Percentiles rank a stretch among this genome's conserved stretches.
phyloP scores from a whole-genome alignment of 164 flowering plant species.

The Magnolia officinalis region DNA sequence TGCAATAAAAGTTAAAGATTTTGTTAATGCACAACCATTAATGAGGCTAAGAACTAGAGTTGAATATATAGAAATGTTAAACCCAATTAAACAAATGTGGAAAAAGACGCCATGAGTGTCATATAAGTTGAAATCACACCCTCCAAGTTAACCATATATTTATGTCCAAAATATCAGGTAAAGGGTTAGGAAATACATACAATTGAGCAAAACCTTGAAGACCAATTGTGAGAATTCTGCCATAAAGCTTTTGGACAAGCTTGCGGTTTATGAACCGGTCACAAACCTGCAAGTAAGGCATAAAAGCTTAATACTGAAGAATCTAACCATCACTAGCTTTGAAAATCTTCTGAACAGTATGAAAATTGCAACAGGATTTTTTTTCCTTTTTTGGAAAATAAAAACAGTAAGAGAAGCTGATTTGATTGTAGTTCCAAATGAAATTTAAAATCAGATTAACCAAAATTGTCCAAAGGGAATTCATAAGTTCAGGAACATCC shows the following conservation, averaged over 20 bases:
- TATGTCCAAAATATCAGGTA: conserved; percentile 1
- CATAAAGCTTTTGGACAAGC: conserved; percentile 73
- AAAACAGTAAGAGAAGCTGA: too few relatives aligned
- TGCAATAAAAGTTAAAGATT: conserved; percentile 25
- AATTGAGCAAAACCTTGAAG: conserved; percentile 86
- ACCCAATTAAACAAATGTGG: neutral
- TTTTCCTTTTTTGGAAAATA: too few relatives aligned
- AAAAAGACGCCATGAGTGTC: neutral
- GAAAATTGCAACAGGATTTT: neutral
- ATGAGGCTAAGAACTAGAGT: neutral
- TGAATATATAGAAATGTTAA: neutral
- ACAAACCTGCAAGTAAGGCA: conserved; percentile 56
- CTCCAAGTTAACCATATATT: neutral
- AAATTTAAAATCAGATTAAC: too few relatives aligned
- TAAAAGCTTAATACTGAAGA: neutral
- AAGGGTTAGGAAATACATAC: conserved; percentile 45
- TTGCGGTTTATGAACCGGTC: conserved; percentile 81
- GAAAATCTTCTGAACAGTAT: too few relatives aligned
- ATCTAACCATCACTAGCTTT: neutral
- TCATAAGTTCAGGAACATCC: too few relatives aligned
- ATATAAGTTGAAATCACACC: neutral
- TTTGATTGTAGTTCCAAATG: too few relatives aligned
- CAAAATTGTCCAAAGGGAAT: too few relatives aligned
- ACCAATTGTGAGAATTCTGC: conserved; percentile 72
- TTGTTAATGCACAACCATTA: neutral